Conservation (phyloP, 805 yeast genomes). For the Myxozyma neotropica region DNA sequence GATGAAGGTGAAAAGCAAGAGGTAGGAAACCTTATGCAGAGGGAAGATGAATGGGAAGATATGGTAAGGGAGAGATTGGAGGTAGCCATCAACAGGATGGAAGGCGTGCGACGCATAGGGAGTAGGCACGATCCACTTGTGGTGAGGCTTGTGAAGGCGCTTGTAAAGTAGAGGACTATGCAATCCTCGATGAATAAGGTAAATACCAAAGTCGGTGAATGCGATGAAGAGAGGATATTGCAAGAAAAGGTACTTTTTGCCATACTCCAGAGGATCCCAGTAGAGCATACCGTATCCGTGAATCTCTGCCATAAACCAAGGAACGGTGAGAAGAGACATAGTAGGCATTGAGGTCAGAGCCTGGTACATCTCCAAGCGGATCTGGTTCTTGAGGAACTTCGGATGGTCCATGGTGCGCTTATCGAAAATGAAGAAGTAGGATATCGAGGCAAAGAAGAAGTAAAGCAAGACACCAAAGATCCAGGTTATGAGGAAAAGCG, state of each 20-base stretch:
- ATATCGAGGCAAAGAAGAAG: slow-evolving; percentile 69
- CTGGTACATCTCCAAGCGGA: slow-evolving; percentile 76
- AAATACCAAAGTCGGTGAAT: slow-evolving; percentile 93
- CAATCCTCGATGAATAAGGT: slow-evolving; percentile 86
- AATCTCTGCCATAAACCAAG: slow-evolving; percentile 85
- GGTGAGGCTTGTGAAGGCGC: slow-evolving; percentile 91
- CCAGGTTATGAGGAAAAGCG: slow-evolving; percentile 69
- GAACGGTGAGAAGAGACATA: slow-evolving; percentile 85
- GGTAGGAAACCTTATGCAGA: slow-evolving; percentile 80
- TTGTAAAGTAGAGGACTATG: slow-evolving; percentile 93
- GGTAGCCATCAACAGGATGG: slow-evolving; percentile 97
- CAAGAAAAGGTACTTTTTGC: slow-evolving; percentile 66
- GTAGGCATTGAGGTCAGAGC: slow-evolving; percentile 82
- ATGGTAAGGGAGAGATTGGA: slow-evolving; percentile 92
- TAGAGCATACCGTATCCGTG: slow-evolving; percentile 83
- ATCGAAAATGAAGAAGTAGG: slow-evolving; percentile 80
- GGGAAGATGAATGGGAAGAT: slow-evolving; percentile 90
- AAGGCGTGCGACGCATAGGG: slow-evolving; percentile 98
- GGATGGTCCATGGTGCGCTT: slow-evolving; percentile 93
- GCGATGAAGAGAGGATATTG: slow-evolving; percentile 81
- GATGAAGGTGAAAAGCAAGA: slow-evolving; percentile 82
- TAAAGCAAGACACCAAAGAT: slow-evolving; percentile 88
- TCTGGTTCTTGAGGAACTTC: slow-evolving; percentile 90
- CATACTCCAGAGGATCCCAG: slow-evolving; percentile 62
- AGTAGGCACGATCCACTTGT: slow-evolving; percentile 98